phyloP scores from a whole-genome alignment of 2,329 filamentous ascomycete species.

The Geosmithia putterillii region DNA sequence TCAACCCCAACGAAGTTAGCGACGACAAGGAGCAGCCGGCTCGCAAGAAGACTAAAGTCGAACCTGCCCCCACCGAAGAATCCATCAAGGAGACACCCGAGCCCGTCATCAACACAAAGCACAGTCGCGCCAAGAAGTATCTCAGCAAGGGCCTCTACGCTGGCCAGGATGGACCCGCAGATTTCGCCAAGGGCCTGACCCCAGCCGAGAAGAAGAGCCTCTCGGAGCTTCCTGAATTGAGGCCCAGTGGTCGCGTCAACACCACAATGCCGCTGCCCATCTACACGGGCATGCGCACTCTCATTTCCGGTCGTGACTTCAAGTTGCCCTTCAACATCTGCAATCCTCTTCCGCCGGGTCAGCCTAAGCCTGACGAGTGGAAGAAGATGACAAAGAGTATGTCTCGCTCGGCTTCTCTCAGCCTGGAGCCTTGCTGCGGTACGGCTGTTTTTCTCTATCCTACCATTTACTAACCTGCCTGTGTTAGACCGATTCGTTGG shows the following conservation, averaged over 20 bases:
- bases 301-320: conserved; percentile 69
- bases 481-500: conserved; percentile 74
- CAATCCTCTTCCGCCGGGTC: conserved; percentile 70
- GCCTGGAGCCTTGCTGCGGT: not conserved
- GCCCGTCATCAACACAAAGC: conserved; percentile 20
- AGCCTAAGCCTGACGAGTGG: conserved; percentile 90
- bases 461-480: not conserved
- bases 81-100: conserved; percentile 18
- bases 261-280: conserved; percentile 61
- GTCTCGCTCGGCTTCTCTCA: no score
- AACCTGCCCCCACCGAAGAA: conserved; percentile 9
- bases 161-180: conserved; percentile 53
- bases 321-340: conserved; percentile 85
- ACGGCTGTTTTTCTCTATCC: not conserved
- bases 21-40: conserved; percentile 9
- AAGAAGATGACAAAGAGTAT: conserved; percentile 81
- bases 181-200: conserved; percentile 35
- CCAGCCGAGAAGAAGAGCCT: conserved; percentile 38
- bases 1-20: conserved; percentile 27
- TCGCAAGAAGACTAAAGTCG: conserved; percentile 19
- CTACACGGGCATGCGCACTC: conserved; percentile 58
- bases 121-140: conserved; percentile 58
- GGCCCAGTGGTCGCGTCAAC: conserved; percentile 35
- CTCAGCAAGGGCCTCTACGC: conserved; percentile 75
- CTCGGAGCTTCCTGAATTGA: conserved; percentile 31